Evolutionary conservation across 78 protist genomes (phyloP), one percentile per base, ranked within the genome.

Genomic region (Dictyostelium citrinum): DNA sequence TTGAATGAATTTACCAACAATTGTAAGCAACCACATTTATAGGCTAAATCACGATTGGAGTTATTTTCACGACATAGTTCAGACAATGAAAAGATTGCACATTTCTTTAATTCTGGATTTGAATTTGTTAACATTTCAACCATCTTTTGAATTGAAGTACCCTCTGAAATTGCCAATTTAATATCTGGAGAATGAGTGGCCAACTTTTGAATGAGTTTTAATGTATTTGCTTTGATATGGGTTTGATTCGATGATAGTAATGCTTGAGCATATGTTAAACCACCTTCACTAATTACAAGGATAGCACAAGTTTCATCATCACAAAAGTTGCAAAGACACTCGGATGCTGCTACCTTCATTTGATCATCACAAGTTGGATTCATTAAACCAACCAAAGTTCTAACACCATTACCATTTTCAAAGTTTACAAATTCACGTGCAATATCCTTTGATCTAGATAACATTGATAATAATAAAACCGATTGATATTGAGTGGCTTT

Each of bases 21-120:
- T n/a, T 29, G 60, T 5, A 86, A 83, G 64, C 92, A 86, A 31
- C 92, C 92, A 86, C 35, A 76, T 31, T 86, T 86, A 37, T 29
- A 86, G 0, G 92, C 92, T 29, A 75, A 81, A n/a, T 86, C 92
- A 61, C 92, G 74, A 77, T 86, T 86, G 33, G 92, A 74, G 27
- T 51, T 82, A 43, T 86, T 86, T 29, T 86, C 92, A 8, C 81
- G 78, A 20, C 84, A 76, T 2, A 86, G 11, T 37, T 86, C 92
- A 3, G 92, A 72, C 84, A 86, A 77, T 17, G 92, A 86, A 58
- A 76, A 86, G 84, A 86, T 77, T n/a, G 92, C 92, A 76, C 92
- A 86, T 77, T 86, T 86, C 67, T 86, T 86, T 2, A 86, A 12
- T 9, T 86, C 92, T 55, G 92, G 81, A 6, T 68, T 70, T 11